Evolutionary conservation across 2,329 filamentous ascomycete genomes (phyloP).

Genomic region (Didymella segeticola): DNA sequence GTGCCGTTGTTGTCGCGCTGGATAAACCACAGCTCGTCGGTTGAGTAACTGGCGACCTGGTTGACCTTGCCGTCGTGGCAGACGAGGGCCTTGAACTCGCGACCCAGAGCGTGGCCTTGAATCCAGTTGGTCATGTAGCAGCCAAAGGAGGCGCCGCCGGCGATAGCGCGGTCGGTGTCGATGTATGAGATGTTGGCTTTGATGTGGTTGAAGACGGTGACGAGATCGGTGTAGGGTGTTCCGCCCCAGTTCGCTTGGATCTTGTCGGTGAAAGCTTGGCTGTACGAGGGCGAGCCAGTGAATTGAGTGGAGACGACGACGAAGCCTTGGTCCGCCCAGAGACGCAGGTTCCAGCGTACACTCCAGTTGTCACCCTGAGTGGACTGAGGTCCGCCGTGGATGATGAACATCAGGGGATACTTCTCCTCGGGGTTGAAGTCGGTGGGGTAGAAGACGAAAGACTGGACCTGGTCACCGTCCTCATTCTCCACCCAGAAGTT

Average conservation of each 20-base stretch:
- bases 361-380: conserved; percentile 78
- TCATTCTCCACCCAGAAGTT: conserved; percentile 75
- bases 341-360: conserved; percentile 81
- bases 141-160: conserved; percentile 67
- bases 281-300: conserved; percentile 82
- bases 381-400: conserved; percentile 83
- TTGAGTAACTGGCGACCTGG: conserved; percentile 55
- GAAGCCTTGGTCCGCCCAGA: conserved; percentile 88
- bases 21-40: conserved; percentile 61
- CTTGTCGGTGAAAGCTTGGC: conserved; percentile 76
- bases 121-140: conserved; percentile 74
- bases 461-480: conserved; percentile 65
- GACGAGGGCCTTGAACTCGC: conserved; percentile 86
- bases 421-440: conserved; percentile 73
- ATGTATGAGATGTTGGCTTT: conserved; percentile 69
- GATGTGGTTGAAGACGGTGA: conserved; percentile 78
- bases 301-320: conserved; percentile 82
- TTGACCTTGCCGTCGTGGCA: conserved; percentile 87
- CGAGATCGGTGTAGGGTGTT: conserved; percentile 81
- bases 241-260: conserved; percentile 86
- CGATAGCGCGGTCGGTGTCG: conserved; percentile 74
- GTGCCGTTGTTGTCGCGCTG: conserved; percentile 54
- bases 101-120: conserved; percentile 81
- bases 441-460: conserved; percentile 68
- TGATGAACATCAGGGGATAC: conserved; percentile 78